Evolutionary conservation across 176 grass and related monocot species (phyloP).

Genomic region (Avena atlantica): DNA sequence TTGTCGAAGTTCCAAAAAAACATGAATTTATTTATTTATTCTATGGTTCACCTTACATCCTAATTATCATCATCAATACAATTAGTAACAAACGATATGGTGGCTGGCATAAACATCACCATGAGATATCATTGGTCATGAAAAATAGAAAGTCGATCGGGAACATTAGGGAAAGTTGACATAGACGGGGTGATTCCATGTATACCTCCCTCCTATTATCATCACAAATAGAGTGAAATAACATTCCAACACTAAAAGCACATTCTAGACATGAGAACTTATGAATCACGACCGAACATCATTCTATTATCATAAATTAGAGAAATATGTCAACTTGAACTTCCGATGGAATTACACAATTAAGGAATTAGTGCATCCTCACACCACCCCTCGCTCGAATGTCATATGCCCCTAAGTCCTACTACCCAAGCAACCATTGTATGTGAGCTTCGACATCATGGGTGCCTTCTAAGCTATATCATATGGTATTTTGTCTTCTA

Average conservation of each 20-base stretch:
- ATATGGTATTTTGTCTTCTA: not conserved
- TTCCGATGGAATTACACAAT: not conserved
- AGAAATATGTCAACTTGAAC: not conserved
- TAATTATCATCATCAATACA: not conserved
- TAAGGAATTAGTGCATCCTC: not conserved
- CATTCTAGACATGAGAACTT: not conserved
- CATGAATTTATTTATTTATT: not conserved
- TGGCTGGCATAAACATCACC: not conserved
- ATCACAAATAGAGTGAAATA: not conserved
- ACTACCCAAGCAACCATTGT: not conserved
- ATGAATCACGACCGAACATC: not conserved
- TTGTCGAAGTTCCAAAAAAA: too few species aligned
- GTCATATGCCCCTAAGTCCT: not conserved
- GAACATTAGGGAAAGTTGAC: not conserved
- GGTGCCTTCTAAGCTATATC: not conserved
- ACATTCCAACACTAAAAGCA: not conserved
- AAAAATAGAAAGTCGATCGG: not conserved
- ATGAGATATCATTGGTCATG: not conserved
- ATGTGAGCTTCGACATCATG: not conserved
- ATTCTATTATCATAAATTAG: not conserved
- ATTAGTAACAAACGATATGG: not conserved
- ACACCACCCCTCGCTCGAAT: not conserved
- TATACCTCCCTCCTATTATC: not conserved
- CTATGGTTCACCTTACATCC: not conserved
- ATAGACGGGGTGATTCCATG: not conserved